A percentile compares a stretch with the other conserved stretches of the same genome.
These are phyloP conservation scores for Ajuga chamaepitys DNA, from an alignment of 257 asterid genomes.

Conservation along the genomic window DNA sequence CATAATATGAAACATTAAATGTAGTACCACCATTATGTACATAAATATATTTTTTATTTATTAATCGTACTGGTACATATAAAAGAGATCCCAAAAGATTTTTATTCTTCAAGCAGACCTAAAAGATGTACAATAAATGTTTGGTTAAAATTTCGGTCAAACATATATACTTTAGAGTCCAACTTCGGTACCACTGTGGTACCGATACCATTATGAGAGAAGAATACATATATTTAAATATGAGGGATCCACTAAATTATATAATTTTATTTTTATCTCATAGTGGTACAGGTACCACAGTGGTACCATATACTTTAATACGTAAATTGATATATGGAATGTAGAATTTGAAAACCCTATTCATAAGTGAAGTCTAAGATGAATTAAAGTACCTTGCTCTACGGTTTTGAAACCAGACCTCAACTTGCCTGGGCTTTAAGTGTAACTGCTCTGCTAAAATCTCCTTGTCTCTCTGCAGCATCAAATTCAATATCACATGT, in stretches of 20 bases:
- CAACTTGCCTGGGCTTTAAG: slow-evolving; percentile 75
- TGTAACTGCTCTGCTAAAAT: slow-evolving; percentile 51
- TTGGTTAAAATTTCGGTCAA: neutral
- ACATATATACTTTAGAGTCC: too few species aligned
- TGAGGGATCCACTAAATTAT: too few species aligned
- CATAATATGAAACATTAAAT: too few species aligned
- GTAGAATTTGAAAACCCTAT: neutral
- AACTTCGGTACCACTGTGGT: too few species aligned
- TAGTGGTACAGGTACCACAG: too few species aligned
- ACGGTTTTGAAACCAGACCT: slow-evolving; percentile 95
- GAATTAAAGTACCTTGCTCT: slow-evolving; percentile 61
- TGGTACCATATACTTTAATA: too few species aligned
- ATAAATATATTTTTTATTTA: neutral
- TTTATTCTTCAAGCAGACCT: neutral
- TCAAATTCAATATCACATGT: neutral
- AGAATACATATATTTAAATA: too few species aligned
- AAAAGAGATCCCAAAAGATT: neutral
- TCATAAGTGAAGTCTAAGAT: neutral
- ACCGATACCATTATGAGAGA: too few species aligned
- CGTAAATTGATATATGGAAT: too few species aligned
- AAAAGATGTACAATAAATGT: neutral
- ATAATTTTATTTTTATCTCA: too few species aligned
- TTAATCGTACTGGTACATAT: neutral
- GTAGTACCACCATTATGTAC: neutral
- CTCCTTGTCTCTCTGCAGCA: slow-evolving; percentile 66